Evolutionary conservation across 176 grass and related monocot genomes (phyloP), one percentile per base, ranked within the genome.

Genomic region (Lolium perenne): DNA sequence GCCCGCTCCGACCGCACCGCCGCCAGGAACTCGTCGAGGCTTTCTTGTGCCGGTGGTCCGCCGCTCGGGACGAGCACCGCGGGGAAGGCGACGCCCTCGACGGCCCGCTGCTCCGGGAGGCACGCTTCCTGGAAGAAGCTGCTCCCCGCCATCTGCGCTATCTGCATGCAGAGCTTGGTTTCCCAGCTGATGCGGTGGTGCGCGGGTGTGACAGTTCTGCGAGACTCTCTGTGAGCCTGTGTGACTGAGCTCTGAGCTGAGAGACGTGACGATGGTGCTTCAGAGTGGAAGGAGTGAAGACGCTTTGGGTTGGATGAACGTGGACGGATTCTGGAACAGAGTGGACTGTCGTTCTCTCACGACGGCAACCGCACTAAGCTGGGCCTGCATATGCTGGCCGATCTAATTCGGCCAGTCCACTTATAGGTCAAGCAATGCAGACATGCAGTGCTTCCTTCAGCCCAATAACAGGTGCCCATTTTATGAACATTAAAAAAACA

Each of bases 41-140:
- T 11, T 70, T 56, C 51, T 13, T 72, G 46, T 26, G 59, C 61
- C 25, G 69, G 45, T 0, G 13, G 54, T 8, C 59, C 26, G 41
- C 13, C 51, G 77, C 21, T 65, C 62, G 90, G 93, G 38, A 84
- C 84, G 58, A 95, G 25, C 67, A 98, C 92, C 53, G 91, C 97
- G 0, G 97, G 94, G 84, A 98, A 98, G 12, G 84, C 61, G 71
- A 91, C 71, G 77, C 90, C 92, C 32, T 92, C 94, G 79, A 98
- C 89, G 53, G 29, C 77, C 3, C 88, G 86, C 83, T 92, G 97
- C 56, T 95, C 70, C n/a, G 84, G 90, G 63, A 94, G 83, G 22
- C 47, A 26, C 65, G 82, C 77, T 7, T 88, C 86, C 85, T 74
- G 61, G 88, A 98, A 98, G 83, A 86, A 81, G 63, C 65, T 89